phyloP scores from a whole-genome alignment of 2,329 filamentous ascomycete genomes.

The Botrytis porri region DNA sequence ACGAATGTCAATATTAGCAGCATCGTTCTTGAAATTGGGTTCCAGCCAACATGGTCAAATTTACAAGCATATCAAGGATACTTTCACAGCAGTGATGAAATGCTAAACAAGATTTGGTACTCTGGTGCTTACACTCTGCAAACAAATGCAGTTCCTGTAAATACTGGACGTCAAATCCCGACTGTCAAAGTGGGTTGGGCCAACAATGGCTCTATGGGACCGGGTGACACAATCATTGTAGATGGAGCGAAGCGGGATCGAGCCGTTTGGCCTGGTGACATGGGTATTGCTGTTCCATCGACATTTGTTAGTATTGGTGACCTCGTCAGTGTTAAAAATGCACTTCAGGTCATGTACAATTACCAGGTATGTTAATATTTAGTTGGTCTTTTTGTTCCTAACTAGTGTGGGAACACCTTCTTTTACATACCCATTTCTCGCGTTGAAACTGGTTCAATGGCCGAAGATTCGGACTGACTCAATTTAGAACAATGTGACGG shows the following conservation, averaged over 20 bases:
- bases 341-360: constrained; percentile 39
- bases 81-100: constrained; percentile 48
- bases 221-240: constrained; percentile 37
- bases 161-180: constrained; percentile 37
- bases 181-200: constrained; percentile 38
- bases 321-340: constrained; percentile 49
- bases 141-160: constrained; percentile 35
- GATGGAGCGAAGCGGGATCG: constrained; percentile 60
- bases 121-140: constrained; percentile 47
- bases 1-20: constrained; percentile 34
- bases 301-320: constrained; percentile 54
- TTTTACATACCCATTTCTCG: neutral
- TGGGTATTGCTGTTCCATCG: constrained; percentile 52
- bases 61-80: constrained; percentile 52
- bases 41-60: constrained; percentile 45
- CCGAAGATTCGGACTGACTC: neutral
- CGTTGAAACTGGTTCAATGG: neutral
- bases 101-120: constrained; percentile 55
- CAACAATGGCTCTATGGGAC: constrained; percentile 39
- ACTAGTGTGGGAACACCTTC: neutral
- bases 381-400: neutral
- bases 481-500: constrained; percentile 26
- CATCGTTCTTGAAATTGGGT: constrained; percentile 40
- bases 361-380: constrained; percentile 41
- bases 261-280: constrained; percentile 60